Conservation (phyloP, 176 grass and related monocot genomes). For the Eragrostis curvula region DNA sequence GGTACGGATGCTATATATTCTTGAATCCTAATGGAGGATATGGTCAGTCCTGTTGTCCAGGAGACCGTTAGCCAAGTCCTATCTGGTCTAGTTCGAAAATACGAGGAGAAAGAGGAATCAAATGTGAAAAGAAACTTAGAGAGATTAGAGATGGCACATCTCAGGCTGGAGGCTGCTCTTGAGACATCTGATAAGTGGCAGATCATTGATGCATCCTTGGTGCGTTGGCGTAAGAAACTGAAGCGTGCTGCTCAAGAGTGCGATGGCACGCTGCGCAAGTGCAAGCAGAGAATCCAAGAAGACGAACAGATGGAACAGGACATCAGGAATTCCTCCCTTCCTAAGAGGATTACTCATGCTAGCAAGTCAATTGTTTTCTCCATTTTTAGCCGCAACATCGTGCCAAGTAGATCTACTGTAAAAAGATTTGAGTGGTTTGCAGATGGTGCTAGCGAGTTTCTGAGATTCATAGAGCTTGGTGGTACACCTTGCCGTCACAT, state of each 20-base stretch:
- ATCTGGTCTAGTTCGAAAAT: background rate
- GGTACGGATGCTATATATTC: background rate
- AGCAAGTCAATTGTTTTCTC: background rate
- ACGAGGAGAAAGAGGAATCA: background rate
- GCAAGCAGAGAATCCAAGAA: background rate
- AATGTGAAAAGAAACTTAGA: background rate
- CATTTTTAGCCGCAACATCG: background rate
- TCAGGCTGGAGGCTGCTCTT: constrained; percentile 19
- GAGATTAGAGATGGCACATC: constrained; percentile 24
- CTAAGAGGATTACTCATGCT: background rate
- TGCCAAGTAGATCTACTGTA: background rate
- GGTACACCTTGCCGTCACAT: background rate
- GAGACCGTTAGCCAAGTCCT: background rate
- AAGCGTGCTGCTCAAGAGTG: constrained; percentile 30
- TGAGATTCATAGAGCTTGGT: background rate
- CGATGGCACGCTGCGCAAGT: background rate
- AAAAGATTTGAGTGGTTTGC: constrained; percentile 16
- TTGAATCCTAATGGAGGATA: background rate
- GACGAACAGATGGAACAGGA: background rate
- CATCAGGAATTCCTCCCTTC: background rate
- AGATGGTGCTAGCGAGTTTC: constrained; percentile 18
- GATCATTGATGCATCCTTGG: background rate
- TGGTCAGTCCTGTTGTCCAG: background rate
- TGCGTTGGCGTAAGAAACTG: constrained; percentile 18
- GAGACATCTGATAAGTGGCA: constrained; percentile 11